Evolutionary conservation across 2,329 filamentous ascomycete genomes (phyloP), one percentile per base, ranked within the genome.

Genomic region (Pyrenophora tritici-repentis): DNA sequence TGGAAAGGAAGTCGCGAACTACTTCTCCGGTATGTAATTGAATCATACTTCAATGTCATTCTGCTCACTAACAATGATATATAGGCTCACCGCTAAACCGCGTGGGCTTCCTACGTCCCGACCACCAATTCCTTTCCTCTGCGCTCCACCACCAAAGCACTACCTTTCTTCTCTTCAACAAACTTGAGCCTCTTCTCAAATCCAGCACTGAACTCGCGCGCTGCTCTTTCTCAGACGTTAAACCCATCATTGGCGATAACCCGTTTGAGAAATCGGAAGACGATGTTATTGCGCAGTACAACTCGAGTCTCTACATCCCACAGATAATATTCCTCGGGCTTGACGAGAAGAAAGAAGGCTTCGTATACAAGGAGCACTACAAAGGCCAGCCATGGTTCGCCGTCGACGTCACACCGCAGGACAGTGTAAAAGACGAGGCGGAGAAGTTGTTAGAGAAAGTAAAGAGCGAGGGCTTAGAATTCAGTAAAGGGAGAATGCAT

Each of bases 301-400:
- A 96, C 75, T 95, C 90, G 24, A 77, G 80, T 4, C 77, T 83
- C 46, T 84, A 84, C 13, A 74, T 79, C 16, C 87, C 91, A 3
- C 82, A 90, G 56, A 79, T 97, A 43, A 79, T 97, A 44, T 97
- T 97, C 70, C 77, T 97, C 22, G 93, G 93, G 0, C 75, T 97
- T 40, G 86, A 96, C 61, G 91, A 96, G 70, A 75, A 73, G 40
- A 73, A 78, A 41, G 73, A 80, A 24, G 81, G 77, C 0, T 82
- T 88, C 43, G 67, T 79, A 52, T 88, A 87, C 66, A 86, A 85
- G 53, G 84, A 85, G 40, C 79, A 80, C 44, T 95, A 96, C 70
- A 83, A 79, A 29, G 94, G 93, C 3, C 81, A 82, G 41, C 92
- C 94, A 1, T 95, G 86, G 75, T 99, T 97, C 70, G 93, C 92